phyloP scores from a whole-genome alignment of 148 eudicot species.

The Linanthus parryae region DNA sequence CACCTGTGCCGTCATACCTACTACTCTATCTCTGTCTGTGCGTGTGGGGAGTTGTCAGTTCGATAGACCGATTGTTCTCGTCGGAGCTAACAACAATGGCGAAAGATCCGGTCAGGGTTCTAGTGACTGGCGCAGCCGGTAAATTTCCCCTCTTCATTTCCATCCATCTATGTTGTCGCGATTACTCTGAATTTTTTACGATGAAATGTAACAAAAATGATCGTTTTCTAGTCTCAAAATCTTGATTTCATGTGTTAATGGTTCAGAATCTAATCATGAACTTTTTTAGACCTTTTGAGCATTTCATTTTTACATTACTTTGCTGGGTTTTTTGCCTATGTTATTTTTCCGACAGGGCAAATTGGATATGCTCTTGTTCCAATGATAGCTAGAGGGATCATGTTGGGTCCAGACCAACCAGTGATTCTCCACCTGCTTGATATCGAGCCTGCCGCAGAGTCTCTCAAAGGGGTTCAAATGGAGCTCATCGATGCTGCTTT shows the following conservation, averaged over 20 bases:
- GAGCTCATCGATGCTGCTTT: constrained; percentile 70
- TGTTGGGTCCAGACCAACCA: constrained; percentile 82
- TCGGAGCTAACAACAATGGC: constrained; percentile 22
- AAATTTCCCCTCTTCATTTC: too few species aligned
- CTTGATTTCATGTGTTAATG: too few species aligned
- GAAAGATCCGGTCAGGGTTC: constrained; percentile 21
- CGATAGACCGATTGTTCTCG: too few species aligned
- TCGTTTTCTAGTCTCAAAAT: too few species aligned
- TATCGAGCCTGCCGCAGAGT: constrained; percentile 47
- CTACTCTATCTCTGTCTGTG: too few species aligned
- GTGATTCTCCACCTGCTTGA: constrained; percentile 76
- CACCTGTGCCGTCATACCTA: too few species aligned
- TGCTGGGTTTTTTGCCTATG: not conserved
- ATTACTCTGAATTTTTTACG: too few species aligned
- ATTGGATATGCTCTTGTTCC: constrained; percentile 83
- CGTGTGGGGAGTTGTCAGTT: too few species aligned
- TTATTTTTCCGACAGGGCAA: constrained; percentile 41
- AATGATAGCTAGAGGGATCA: constrained; percentile 73
- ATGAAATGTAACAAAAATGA: too few species aligned
- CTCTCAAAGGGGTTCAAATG: constrained; percentile 69
- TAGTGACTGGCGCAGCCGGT: constrained; percentile 28
- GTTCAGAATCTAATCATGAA: not conserved
- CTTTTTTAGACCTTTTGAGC: not conserved
- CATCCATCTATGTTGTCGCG: too few species aligned
- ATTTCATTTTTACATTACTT: constrained; percentile 1